Percentiles rank a stretch among this genome's conserved stretches.
phyloP scores from a whole-genome alignment of 495 filamentous ascomycete genomes.

The Daldinia grandis region DNA sequence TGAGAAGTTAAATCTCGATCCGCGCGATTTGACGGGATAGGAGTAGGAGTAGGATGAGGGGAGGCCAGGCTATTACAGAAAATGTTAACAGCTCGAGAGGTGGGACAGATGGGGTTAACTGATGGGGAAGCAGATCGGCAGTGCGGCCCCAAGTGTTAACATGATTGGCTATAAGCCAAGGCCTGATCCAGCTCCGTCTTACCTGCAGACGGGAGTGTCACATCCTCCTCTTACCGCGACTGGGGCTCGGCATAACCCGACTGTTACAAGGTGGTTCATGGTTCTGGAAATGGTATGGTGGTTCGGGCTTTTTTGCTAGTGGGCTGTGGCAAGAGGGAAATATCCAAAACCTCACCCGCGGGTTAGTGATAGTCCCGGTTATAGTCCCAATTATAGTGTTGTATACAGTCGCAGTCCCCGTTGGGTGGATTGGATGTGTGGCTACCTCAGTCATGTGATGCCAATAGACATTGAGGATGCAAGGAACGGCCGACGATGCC shows the following conservation, averaged over 20 bases:
- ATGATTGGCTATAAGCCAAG: background rate
- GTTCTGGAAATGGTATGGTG: background rate
- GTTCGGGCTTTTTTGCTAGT: background rate
- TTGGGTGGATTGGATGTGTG: background rate
- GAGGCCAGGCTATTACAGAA: background rate
- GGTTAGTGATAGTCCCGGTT: background rate
- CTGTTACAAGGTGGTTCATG: background rate
- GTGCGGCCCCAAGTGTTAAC: background rate
- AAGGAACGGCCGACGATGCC: background rate
- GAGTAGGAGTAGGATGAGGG: background rate
- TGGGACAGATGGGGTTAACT: background rate
- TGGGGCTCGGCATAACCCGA: background rate
- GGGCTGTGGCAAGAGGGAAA: background rate
- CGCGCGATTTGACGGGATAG: background rate
- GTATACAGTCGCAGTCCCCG: background rate
- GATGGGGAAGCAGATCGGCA: background rate
- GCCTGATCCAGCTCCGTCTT: background rate
- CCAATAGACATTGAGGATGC: background rate
- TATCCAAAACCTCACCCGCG: background rate
- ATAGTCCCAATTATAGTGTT: background rate
- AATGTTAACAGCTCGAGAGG: background rate
- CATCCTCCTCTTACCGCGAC: background rate
- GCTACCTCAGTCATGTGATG: background rate
- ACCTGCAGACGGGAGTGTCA: background rate
- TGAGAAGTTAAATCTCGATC: background rate